Evolutionary conservation across 495 filamentous ascomycete genomes (phyloP).

Genomic region (Talaromyces adpressus): DNA sequence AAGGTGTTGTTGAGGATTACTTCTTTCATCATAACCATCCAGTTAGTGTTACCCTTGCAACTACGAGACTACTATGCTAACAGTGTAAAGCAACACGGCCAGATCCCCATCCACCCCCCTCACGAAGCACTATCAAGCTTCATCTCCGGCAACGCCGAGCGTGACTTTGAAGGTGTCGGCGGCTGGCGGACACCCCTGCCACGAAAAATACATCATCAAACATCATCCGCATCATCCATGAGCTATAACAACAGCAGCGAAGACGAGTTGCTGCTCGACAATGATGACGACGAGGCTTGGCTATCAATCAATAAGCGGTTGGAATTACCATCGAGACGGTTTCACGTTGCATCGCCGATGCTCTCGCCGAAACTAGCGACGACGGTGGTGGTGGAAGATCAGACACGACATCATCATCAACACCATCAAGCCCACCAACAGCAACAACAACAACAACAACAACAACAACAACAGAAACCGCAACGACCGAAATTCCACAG

Average conservation of each 20-base stretch:
- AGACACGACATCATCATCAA: not conserved
- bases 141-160: conserved; percentile 35
- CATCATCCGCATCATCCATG: conserved; percentile 24
- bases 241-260: conserved; percentile 16
- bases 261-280: conserved; percentile 35
- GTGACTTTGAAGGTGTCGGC: conserved; percentile 83
- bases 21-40: conserved; percentile 13
- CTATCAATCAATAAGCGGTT: conserved; percentile 66
- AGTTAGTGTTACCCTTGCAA: not conserved
- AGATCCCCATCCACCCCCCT: conserved; percentile 9
- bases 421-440: not conserved
- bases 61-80: not conserved
- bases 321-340: conserved; percentile 49
- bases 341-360: conserved; percentile 15
- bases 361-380: not conserved
- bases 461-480: not conserved
- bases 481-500: conserved; percentile 7
- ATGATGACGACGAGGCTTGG: conserved; percentile 63
- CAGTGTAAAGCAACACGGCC: conserved; percentile 10
- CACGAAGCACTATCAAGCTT: conserved; percentile 21
- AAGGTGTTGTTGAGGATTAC: not conserved
- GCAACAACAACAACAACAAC: not conserved
- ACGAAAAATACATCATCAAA: conserved; percentile 24
- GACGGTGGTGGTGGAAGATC: not conserved
- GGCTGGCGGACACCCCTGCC: conserved; percentile 54